Conservation (phyloP, 2,329 filamentous ascomycete species). For the Aaosphaeria arxii region DNA sequence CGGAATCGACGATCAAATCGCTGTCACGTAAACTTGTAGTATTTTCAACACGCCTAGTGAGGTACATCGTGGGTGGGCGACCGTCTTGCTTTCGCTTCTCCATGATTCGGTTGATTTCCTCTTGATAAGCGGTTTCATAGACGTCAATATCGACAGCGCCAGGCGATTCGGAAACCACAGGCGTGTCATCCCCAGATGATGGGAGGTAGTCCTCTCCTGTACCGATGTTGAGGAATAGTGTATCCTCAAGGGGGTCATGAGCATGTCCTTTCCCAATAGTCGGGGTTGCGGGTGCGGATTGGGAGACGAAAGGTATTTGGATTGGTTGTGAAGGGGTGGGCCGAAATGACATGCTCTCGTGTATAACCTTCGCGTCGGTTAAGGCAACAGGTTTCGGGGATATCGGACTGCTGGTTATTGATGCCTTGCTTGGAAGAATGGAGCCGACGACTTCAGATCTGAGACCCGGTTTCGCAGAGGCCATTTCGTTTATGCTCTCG, state of each 20-base stretch:
- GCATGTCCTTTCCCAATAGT: conserved; percentile 53
- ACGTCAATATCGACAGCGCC: conserved; percentile 81
- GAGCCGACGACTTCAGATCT: conserved; percentile 7
- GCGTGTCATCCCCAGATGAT: conserved; percentile 22
- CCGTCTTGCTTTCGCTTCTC: conserved; percentile 38
- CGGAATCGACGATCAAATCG: conserved; percentile 30
- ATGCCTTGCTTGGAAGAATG: conserved; percentile 1
- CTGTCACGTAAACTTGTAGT: conserved; percentile 36
- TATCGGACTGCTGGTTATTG: conserved; percentile 15
- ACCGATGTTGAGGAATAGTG: conserved; percentile 74
- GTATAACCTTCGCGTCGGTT: conserved; percentile 23
- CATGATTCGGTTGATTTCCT: conserved; percentile 74
- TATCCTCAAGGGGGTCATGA: conserved; percentile 62
- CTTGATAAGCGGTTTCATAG: conserved; percentile 83
- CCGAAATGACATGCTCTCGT: conserved; percentile 30
- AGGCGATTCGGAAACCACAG: conserved; percentile 77
- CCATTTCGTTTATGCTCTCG: conserved; percentile 17
- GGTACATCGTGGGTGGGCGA: conserved; percentile 54
- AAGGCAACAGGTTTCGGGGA: conserved; percentile 11
- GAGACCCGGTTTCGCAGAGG: conserved; percentile 15
- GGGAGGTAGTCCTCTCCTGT: conserved; percentile 53
- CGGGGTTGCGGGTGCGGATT: conserved; percentile 26
- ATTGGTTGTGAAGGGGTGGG: conserved; percentile 21
- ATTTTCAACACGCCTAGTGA: conserved; percentile 49
- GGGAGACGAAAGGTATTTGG: conserved; percentile 11